Conservation (phyloP, 371 early-diverging fungal species). For the Mucor plumbeus region DNA sequence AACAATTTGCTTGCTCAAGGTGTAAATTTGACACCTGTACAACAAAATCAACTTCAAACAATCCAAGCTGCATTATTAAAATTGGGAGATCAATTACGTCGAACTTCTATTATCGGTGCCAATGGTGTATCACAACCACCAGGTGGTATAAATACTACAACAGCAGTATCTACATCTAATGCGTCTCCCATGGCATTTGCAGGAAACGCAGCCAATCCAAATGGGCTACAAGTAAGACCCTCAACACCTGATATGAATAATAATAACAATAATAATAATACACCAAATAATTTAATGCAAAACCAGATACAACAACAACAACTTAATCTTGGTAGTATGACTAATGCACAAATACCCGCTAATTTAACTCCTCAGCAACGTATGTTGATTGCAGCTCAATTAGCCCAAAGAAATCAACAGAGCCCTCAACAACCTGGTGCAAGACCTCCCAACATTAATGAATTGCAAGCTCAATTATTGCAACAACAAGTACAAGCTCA, state of each 20-base stretch:
- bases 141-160: neutral
- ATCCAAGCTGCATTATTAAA: constrained; percentile 27
- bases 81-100: constrained; percentile 29
- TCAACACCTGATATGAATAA: constrained; percentile 15
- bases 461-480: constrained; percentile 28
- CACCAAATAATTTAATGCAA: constrained; percentile 15
- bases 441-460: constrained; percentile 17
- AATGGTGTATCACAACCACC: constrained; percentile 4
- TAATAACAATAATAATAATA: constrained; percentile 3
- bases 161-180: neutral
- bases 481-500: constrained; percentile 24
- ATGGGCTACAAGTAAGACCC: constrained; percentile 13
- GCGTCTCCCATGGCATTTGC: constrained; percentile 15
- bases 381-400: constrained; percentile 30
- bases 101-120: constrained; percentile 8
- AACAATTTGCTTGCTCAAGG: constrained; percentile 24
- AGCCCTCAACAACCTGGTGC: constrained; percentile 17
- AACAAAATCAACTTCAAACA: constrained; percentile 30
- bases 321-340: constrained; percentile 17
- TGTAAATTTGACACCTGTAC: constrained; percentile 19
- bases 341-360: constrained; percentile 26
- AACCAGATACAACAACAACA: constrained; percentile 17
- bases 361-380: constrained; percentile 34
- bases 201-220: constrained; percentile 2
- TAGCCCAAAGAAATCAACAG: constrained; percentile 30